Evolutionary conservation across 192 early-diverging fungal species (phyloP).

Genomic region (Backusella sp.): DNA sequence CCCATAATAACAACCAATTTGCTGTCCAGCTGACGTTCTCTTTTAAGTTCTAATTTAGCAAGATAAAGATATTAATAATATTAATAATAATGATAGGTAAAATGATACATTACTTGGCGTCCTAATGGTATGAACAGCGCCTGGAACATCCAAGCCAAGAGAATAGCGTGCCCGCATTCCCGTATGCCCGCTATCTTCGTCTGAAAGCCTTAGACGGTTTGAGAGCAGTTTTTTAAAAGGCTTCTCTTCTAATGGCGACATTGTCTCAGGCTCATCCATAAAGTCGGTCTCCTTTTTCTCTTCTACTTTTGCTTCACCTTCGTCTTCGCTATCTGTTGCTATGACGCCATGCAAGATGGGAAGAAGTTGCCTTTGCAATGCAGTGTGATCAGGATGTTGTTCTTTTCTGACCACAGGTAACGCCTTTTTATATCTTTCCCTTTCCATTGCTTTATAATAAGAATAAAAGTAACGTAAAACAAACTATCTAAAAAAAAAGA

Average conservation of each 20-base stretch:
- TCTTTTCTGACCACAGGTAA: background rate
- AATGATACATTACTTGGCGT: conserved; percentile 37
- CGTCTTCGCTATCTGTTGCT: background rate
- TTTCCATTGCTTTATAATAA: background rate
- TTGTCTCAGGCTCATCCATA: background rate
- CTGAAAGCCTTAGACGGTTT: background rate
- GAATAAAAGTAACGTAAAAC: background rate
- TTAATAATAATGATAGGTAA: background rate
- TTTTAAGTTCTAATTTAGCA: conserved; percentile 29
- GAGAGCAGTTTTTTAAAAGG: background rate
- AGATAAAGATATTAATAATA: background rate
- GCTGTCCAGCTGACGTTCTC: conserved; percentile 75
- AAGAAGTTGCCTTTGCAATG: background rate
- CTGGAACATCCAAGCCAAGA: conserved; percentile 46
- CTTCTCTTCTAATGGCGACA: background rate
- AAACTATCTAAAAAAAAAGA: background rate
- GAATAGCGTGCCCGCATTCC: conserved; percentile 6
- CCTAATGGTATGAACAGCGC: conserved; percentile 45
- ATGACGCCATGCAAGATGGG: background rate
- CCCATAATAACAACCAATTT: conserved; percentile 94
- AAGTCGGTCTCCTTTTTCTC: background rate
- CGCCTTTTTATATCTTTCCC: background rate
- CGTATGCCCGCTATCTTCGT: background rate
- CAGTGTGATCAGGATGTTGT: background rate
- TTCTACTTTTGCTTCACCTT: background rate